These are phyloP conservation scores for Durotheca rogersii DNA, from an alignment of 495 filamentous ascomycete species.

Conservation along the genomic window DNA sequence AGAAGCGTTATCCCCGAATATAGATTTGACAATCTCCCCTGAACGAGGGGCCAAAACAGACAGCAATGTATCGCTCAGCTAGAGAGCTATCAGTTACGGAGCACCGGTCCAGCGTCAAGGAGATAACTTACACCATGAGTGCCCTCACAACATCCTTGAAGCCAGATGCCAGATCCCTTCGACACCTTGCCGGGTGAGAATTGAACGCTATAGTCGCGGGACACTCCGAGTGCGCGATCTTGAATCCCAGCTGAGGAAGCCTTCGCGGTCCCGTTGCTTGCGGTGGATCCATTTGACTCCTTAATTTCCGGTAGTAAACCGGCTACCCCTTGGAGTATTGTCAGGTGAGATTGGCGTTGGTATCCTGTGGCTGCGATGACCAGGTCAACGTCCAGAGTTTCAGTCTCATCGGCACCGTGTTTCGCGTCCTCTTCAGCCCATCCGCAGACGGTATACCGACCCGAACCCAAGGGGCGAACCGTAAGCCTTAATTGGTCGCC, in stretches of 20 bases:
- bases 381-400: slow-evolving; percentile 71
- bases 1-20: slow-evolving; percentile 55
- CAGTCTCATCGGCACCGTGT: slow-evolving; percentile 38
- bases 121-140: slow-evolving; percentile 77
- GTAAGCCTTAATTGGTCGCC: slow-evolving; percentile 41
- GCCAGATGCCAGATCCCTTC: slow-evolving; percentile 74
- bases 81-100: slow-evolving; percentile 4
- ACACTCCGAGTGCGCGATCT: slow-evolving; percentile 37
- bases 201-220: slow-evolving; percentile 71
- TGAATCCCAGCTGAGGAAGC: slow-evolving; percentile 23
- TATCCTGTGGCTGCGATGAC: slow-evolving; percentile 91
- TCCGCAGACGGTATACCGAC: slow-evolving; percentile 11
- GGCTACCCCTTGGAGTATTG: slow-evolving; percentile 66
- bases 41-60: slow-evolving; percentile 74
- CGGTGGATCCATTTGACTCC: neutral
- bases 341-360: slow-evolving; percentile 71
- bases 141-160: slow-evolving; percentile 91
- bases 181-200: slow-evolving; percentile 67
- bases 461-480: slow-evolving; percentile 43
- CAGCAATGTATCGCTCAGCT: slow-evolving; percentile 76
- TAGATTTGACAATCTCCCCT: slow-evolving; percentile 73
- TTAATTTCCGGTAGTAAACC: slow-evolving; percentile 58
- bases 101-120: neutral
- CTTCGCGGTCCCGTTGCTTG: slow-evolving; percentile 37
- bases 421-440: slow-evolving; percentile 22